Evolutionary conservation across 495 filamentous ascomycete genomes (phyloP), one percentile per base, ranked within the genome.

Genomic region (Hypoxylon fuscum): DNA sequence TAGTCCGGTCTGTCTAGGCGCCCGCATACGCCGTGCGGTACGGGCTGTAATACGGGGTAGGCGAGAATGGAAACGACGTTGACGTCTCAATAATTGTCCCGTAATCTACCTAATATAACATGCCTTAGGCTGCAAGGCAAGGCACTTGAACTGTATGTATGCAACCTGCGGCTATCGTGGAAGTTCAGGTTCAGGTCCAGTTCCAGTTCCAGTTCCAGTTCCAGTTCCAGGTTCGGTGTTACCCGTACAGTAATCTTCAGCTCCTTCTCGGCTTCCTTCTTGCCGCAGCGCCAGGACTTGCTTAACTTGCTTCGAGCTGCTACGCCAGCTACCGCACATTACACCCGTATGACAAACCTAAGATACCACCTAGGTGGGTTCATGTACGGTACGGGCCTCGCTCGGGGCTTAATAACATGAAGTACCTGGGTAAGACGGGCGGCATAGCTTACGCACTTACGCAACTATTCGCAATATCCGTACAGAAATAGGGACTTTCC

Each of bases 161-260:
- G 48, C 37, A 41, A 25, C 18, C 45, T 52, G 59, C 59, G 60
- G 60, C 53, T 64, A 66, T 66, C 63, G 63, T 61, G 63, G 43
- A 52, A 53, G 31, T n/a, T 32, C 20, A 42, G 32, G 56, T n/a
- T n/a, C n/a, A n/a, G n/a, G n/a, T n/a, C n/a, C n/a, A n/a, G n/a
- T n/a, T n/a, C n/a, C n/a, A n/a, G n/a, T n/a, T n/a, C n/a, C n/a
- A n/a, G n/a, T n/a, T n/a, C n/a, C n/a, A n/a, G n/a, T n/a, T n/a
- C n/a, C n/a, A n/a, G n/a, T n/a, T n/a, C n/a, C n/a, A n/a, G n/a
- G n/a, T n/a, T n/a, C n/a, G n/a, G n/a, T n/a, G n/a, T 66, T 62
- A 51, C 55, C 51, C 62, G 32, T 59, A 60, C 37, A 59, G 50
- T 65, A 65, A 59, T 64, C 46, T 31, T 51, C 55, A 59, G 55